Evolutionary conservation across 2,329 filamentous ascomycete genomes (phyloP).

Genomic region (Aureobasidium sp.): DNA sequence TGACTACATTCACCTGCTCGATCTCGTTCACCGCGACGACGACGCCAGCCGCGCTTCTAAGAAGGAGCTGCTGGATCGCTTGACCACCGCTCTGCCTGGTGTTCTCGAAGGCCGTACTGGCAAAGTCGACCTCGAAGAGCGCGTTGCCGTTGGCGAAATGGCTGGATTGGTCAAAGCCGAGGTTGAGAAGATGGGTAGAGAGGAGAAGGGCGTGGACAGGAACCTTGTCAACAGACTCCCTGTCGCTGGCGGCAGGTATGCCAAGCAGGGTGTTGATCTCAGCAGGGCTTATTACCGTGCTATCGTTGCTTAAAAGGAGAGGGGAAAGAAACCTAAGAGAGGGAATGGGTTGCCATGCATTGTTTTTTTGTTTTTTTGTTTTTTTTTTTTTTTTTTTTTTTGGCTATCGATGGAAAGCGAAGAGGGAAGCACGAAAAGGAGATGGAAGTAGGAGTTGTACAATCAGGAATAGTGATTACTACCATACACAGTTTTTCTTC

Average conservation of each 20-base stretch:
- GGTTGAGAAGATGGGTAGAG: slow-evolving; percentile 10
- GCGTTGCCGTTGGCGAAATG: slow-evolving; percentile 17
- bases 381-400: too few species aligned
- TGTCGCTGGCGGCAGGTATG: slow-evolving; percentile 13
- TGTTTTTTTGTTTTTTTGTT: background rate
- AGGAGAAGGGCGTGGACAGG: slow-evolving; percentile 11
- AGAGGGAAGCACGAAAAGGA: background rate
- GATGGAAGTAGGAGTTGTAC: background rate
- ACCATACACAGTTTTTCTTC: background rate
- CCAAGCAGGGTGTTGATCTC: slow-evolving; percentile 13
- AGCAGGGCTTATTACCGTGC: slow-evolving; percentile 9
- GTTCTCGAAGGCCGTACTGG: slow-evolving; percentile 8
- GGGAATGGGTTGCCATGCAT: background rate
- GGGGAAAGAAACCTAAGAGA: background rate
- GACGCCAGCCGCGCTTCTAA: slow-evolving; percentile 18
- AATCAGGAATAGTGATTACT: background rate
- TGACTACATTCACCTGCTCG: slow-evolving; percentile 47
- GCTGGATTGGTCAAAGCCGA: slow-evolving; percentile 14
- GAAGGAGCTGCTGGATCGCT: slow-evolving; percentile 18
- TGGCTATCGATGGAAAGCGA: background rate
- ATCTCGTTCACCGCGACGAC: slow-evolving; percentile 23
- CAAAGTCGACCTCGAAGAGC: slow-evolving; percentile 14
- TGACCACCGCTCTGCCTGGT: slow-evolving; percentile 10
- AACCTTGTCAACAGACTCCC: slow-evolving; percentile 11
- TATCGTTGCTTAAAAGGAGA: background rate